These are phyloP conservation scores for Dendrostoma leiphaemia DNA, from an alignment of 2,329 filamentous ascomycete genomes.

Conservation along the genomic window DNA sequence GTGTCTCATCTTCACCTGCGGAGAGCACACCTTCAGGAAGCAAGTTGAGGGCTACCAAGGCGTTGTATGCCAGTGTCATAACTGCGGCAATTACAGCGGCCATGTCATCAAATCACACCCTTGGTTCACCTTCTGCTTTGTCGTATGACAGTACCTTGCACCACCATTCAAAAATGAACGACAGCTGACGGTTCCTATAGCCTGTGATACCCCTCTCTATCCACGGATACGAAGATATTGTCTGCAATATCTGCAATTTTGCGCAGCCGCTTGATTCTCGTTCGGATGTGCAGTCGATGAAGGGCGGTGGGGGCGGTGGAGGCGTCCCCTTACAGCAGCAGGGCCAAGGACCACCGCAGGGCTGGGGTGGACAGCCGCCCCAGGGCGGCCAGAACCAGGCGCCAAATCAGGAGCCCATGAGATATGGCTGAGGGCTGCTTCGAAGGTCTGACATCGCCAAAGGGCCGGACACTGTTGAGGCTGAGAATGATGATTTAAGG, in stretches of 20 bases:
- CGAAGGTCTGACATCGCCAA: too few species aligned
- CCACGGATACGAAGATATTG: slow-evolving; percentile 65
- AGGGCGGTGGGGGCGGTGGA: slow-evolving; percentile 32
- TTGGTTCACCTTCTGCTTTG: slow-evolving; percentile 80
- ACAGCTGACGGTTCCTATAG: slow-evolving; percentile 32
- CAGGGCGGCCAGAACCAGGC: slow-evolving; percentile 18
- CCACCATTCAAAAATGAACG: too few species aligned
- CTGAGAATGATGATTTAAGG: too few species aligned
- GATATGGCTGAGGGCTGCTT: slow-evolving; percentile 24
- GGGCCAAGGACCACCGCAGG: slow-evolving; percentile 32
- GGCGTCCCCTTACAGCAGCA: slow-evolving; percentile 36
- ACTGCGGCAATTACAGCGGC: slow-evolving; percentile 64
- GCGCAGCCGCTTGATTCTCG: slow-evolving; percentile 62
- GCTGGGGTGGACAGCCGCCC: slow-evolving; percentile 26
- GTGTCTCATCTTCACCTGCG: slow-evolving; percentile 63
- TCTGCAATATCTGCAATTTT: slow-evolving; percentile 75
- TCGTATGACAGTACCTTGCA: slow-evolving; percentile 45
- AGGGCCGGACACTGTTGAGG: too few species aligned
- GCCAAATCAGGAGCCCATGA: slow-evolving; percentile 28
- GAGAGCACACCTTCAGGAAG: slow-evolving; percentile 60
- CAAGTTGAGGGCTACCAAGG: slow-evolving; percentile 61
- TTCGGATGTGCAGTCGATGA: slow-evolving; percentile 54
- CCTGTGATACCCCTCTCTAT: slow-evolving; percentile 71
- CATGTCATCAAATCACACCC: slow-evolving; percentile 62
- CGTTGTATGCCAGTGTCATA: slow-evolving; percentile 61